Percentiles rank a stretch among this genome's conserved stretches.
Conservation (phyloP, 805 yeast genomes). For the Candida silvatica region DNA sequence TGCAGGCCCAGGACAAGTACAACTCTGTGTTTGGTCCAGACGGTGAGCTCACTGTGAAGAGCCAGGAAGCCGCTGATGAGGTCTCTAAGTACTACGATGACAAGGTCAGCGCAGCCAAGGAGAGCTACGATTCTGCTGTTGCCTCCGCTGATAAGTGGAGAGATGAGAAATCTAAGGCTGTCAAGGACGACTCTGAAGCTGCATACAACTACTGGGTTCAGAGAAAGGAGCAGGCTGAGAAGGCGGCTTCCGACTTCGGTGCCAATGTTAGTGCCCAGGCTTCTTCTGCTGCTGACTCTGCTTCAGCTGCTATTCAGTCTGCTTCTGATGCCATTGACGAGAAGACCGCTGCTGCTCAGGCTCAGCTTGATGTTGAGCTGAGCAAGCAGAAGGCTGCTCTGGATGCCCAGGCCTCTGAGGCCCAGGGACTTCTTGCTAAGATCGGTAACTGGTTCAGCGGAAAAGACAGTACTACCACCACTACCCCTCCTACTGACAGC, state of each 20-base stretch:
- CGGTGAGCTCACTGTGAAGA: conserved; percentile 13
- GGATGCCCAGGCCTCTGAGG: not conserved
- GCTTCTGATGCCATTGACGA: not conserved
- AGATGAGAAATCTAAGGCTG: conserved; percentile 19
- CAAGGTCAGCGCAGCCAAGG: conserved; percentile 17
- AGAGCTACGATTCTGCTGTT: conserved; percentile 19
- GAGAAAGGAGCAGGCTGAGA: conserved; percentile 16
- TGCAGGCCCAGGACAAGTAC: conserved; percentile 33
- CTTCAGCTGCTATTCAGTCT: not conserved
- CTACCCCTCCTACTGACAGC: too few relatives aligned
- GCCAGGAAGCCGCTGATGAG: conserved; percentile 16
- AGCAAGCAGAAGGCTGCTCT: conserved; percentile 1
- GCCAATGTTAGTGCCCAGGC: conserved; percentile 4
- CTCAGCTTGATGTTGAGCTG: not conserved
- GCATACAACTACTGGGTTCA: conserved; percentile 14
- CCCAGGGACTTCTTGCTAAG: not conserved
- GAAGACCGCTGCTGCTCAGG: not conserved
- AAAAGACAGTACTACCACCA: too few relatives aligned
- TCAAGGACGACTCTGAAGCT: conserved; percentile 18
- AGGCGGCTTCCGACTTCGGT: conserved; percentile 9
- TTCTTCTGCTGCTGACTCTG: not conserved
- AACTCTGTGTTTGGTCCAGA: conserved; percentile 17
- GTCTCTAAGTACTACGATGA: conserved; percentile 16
- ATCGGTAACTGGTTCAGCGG: not conserved
- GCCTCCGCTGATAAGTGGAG: conserved; percentile 23